phyloP scores from a whole-genome alignment of 2,329 filamentous ascomycete genomes.

The Stagonosporopsis cucurbitacearum region DNA sequence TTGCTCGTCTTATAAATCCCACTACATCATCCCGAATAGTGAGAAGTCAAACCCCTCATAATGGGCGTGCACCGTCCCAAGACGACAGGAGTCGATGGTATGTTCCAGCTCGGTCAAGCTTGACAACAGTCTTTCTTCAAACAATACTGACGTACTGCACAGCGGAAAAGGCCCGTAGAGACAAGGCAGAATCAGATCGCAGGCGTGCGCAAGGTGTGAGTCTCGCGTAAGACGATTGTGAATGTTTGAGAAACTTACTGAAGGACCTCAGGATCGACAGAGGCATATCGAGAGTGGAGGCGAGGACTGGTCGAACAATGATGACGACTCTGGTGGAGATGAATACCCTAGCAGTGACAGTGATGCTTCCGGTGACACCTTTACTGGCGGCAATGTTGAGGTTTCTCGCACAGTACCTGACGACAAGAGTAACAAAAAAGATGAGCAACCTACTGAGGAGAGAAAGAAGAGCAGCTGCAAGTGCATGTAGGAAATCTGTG shows the following conservation, averaged over 20 bases:
- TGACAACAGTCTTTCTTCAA: too few species aligned
- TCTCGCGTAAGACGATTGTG: neutral
- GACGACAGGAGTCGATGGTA: neutral
- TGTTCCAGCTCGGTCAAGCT: neutral
- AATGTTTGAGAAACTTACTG: neutral
- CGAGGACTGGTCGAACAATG: neutral
- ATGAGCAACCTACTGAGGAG: too few species aligned
- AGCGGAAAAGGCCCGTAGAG: neutral
- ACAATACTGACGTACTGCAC: neutral
- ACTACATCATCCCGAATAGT: neutral
- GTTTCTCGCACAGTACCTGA: neutral
- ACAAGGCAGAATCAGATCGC: neutral
- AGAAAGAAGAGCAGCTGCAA: neutral
- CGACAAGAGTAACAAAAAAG: too few species aligned
- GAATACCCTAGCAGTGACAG: neutral
- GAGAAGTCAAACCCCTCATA: neutral
- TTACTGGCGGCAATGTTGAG: neutral
- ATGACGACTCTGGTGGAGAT: neutral
- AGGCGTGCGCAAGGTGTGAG: neutral
- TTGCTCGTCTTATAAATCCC: neutral
- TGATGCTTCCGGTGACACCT: neutral
- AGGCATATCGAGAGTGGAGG: neutral
- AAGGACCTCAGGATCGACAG: neutral
- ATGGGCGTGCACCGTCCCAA: neutral
- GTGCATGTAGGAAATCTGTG: neutral